A percentile compares a stretch with the other conserved stretches of the same genome.
Evolutionary conservation across 805 yeast genomes (phyloP).

Genomic region (Millerozyma acaciae): DNA sequence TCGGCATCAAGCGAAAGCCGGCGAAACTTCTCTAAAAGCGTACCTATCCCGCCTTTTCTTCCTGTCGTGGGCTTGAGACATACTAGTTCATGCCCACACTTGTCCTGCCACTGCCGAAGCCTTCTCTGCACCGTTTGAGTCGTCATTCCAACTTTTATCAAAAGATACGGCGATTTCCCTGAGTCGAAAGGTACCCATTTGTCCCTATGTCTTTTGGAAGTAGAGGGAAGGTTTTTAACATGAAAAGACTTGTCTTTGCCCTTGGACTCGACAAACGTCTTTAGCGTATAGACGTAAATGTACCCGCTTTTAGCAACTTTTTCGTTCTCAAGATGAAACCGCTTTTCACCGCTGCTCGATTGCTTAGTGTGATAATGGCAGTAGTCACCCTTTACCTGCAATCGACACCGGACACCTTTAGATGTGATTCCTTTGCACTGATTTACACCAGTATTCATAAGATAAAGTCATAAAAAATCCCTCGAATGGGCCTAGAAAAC

Average conservation of each 20-base stretch:
- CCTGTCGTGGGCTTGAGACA: conserved; percentile 31
- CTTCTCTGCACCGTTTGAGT: conserved; percentile 41
- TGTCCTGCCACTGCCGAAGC: conserved; percentile 49
- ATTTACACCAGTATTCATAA: too few species aligned
- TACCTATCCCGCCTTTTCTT: conserved; percentile 1
- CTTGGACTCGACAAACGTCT: conserved; percentile 27
- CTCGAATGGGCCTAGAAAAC: too few species aligned
- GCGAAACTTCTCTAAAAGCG: conserved; percentile 2
- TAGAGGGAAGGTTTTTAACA: conserved; percentile 27
- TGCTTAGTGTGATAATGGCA: conserved; percentile 33
- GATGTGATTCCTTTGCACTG: conserved; percentile 41
- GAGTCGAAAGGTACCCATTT: conserved; percentile 35
- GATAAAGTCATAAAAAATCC: too few species aligned
- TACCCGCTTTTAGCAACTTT: conserved; percentile 27
- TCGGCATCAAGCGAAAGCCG: not conserved
- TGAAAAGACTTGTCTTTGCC: conserved; percentile 34
- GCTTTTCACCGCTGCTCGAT: not conserved
- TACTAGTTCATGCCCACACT: conserved; percentile 46
- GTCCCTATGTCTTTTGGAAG: conserved; percentile 13
- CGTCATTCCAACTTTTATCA: conserved; percentile 55
- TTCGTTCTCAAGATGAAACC: not conserved
- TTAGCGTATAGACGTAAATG: conserved; percentile 50
- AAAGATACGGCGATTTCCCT: conserved; percentile 30
- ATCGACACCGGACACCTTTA: conserved; percentile 39
- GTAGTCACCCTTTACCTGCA: conserved; percentile 16